Conservation (phyloP, 495 filamentous ascomycete species). For the Neurospora tetraspora region DNA sequence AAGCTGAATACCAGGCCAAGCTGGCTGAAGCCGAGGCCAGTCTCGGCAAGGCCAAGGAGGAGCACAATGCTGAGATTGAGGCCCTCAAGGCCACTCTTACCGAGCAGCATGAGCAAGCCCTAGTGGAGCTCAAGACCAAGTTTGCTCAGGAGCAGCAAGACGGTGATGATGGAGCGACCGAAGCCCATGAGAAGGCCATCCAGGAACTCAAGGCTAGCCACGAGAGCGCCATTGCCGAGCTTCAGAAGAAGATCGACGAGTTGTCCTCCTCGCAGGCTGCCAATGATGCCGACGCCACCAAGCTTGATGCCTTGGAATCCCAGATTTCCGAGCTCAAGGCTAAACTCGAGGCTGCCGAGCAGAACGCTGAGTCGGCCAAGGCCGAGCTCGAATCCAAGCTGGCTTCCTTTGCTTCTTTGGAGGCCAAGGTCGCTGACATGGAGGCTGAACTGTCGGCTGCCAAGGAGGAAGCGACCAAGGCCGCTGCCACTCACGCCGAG, state of each 20-base stretch:
- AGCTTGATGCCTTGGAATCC: slow-evolving; percentile 28
- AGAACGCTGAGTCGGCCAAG: slow-evolving; percentile 28
- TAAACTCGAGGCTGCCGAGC: slow-evolving; percentile 24
- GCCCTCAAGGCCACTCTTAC: slow-evolving; percentile 30
- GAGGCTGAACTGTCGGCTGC: slow-evolving; percentile 28
- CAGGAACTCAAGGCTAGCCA: slow-evolving; percentile 33
- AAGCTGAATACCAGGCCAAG: slow-evolving; percentile 28
- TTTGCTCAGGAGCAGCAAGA: slow-evolving; percentile 31
- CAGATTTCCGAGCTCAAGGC: slow-evolving; percentile 33
- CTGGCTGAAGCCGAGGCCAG: slow-evolving; percentile 23
- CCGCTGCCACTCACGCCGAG: slow-evolving; percentile 28
- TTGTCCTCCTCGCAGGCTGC: slow-evolving; percentile 22
- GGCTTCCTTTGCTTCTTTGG: slow-evolving; percentile 22
- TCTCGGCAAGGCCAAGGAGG: slow-evolving; percentile 23
- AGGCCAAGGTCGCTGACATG: slow-evolving; percentile 26
- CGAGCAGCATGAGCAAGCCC: slow-evolving; percentile 29
- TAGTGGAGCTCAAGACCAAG: slow-evolving; percentile 31
- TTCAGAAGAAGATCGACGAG: slow-evolving; percentile 36
- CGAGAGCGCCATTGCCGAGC: slow-evolving; percentile 23
- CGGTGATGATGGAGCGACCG: slow-evolving; percentile 19
- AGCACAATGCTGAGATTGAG: slow-evolving; percentile 32
- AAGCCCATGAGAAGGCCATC: slow-evolving; percentile 27
- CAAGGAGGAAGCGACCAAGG: slow-evolving; percentile 26
- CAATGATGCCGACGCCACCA: slow-evolving; percentile 21
- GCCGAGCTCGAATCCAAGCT: slow-evolving; percentile 25